phyloP scores from a whole-genome alignment of 140 eudicot species.

The Oenanthe javanica region DNA sequence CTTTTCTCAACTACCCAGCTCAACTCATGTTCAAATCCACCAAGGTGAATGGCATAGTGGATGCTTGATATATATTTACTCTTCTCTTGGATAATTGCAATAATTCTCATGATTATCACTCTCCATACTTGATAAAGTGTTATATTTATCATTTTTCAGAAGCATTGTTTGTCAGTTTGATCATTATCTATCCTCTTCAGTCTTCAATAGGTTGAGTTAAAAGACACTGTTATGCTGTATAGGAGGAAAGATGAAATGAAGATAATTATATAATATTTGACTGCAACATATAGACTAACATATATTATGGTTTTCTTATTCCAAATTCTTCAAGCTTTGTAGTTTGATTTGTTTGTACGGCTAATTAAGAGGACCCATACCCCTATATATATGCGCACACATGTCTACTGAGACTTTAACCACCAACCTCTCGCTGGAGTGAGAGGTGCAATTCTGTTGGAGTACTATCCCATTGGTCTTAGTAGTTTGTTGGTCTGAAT shows the following conservation, averaged over 20 bases:
- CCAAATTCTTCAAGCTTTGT: neutral
- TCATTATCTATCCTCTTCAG: neutral
- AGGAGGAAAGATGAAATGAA: neutral
- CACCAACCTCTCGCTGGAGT: neutral
- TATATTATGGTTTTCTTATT: neutral
- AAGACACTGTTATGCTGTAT: neutral
- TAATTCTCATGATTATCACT: neutral
- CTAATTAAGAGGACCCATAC: neutral
- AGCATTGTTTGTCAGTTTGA: neutral
- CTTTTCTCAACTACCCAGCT: conserved; percentile 90
- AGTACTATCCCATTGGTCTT: neutral
- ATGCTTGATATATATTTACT: neutral
- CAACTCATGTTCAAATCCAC: conserved; percentile 98
- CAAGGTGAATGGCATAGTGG: conserved; percentile 37
- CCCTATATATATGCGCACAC: neutral
- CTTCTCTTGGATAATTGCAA: neutral
- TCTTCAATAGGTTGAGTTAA: neutral
- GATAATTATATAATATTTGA: neutral
- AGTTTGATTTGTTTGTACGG: neutral
- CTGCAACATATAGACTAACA: neutral
- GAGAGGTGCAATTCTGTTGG: neutral
- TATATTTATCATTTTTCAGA: neutral
- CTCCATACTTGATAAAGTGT: neutral
- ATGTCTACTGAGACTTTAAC: neutral
- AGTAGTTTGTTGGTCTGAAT: neutral